Evolutionary conservation across 495 filamentous ascomycete species (phyloP).

Genomic region (Cercophora scortea): DNA sequence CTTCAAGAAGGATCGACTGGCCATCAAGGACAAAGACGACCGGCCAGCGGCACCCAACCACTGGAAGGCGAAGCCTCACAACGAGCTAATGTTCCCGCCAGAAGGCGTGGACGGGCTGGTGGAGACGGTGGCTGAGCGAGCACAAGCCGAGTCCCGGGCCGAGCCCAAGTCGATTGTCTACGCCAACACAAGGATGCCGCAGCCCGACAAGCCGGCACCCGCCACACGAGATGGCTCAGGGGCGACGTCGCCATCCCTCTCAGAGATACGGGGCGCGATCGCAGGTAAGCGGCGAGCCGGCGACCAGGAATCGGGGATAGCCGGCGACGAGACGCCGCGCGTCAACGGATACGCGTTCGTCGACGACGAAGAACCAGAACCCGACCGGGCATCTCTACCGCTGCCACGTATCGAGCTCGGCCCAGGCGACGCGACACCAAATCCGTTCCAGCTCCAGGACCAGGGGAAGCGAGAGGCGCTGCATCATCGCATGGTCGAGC

Average conservation of each 20-base stretch:
- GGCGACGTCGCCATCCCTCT: conserved; percentile 74
- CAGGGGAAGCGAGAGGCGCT: conserved; percentile 72
- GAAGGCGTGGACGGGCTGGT: conserved; percentile 59
- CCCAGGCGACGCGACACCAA: conserved; percentile 53
- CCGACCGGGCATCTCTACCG: conserved; percentile 15
- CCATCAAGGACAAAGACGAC: conserved; percentile 54
- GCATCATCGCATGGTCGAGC: conserved; percentile 87
- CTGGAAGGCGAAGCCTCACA: conserved; percentile 67
- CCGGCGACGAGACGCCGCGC: conserved; percentile 68
- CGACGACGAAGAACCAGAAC: conserved; percentile 59
- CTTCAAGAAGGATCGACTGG: conserved; percentile 43
- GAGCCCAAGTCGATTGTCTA: conserved; percentile 72
- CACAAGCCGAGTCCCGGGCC: conserved; percentile 63
- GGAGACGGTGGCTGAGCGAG: conserved; percentile 58
- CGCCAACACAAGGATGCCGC: conserved; percentile 70
- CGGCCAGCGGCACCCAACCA: conserved; percentile 71
- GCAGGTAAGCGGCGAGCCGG: conserved; percentile 59
- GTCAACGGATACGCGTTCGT: conserved; percentile 94
- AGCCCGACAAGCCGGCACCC: conserved; percentile 19
- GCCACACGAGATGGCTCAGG: conserved; percentile 20
- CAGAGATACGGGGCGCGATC: conserved; percentile 80
- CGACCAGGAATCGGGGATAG: conserved; percentile 58
- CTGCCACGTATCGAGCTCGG: conserved; percentile 42
- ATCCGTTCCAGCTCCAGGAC: conserved; percentile 76
- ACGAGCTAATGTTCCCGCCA: conserved; percentile 83